These are phyloP conservation scores for Stachybotrys chlorohalonatus DNA, from an alignment of 2,329 filamentous ascomycete species.

Conservation along the genomic window DNA sequence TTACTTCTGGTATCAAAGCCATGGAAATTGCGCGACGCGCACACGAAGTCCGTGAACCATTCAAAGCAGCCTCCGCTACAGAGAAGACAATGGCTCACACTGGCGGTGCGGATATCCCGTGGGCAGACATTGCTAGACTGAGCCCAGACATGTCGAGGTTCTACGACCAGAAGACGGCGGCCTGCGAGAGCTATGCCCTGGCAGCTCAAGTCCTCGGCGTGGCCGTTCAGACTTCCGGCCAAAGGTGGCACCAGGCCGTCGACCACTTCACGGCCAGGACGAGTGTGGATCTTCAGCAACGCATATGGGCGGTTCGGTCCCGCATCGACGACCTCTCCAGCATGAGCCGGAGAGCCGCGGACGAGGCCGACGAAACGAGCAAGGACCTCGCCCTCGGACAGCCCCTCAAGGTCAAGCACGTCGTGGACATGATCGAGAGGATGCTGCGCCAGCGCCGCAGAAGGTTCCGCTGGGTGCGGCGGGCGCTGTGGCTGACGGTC, in stretches of 20 bases:
- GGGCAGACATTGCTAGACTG: conserved; percentile 35
- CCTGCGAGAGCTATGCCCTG: conserved; percentile 38
- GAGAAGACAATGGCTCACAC: conserved; percentile 12
- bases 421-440: conserved; percentile 70
- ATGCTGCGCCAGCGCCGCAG: conserved; percentile 61
- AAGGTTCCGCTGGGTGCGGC: conserved; percentile 63
- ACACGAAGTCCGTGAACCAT: conserved; percentile 33
- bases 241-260: conserved; percentile 50
- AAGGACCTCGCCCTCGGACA: conserved; percentile 68
- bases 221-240: conserved; percentile 36
- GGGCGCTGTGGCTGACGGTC: conserved; percentile 69
- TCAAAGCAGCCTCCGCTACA: conserved; percentile 10
- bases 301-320: conserved; percentile 36
- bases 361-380: conserved; percentile 72
- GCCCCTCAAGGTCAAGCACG: conserved; percentile 69
- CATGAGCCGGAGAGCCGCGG: conserved; percentile 58
- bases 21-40: conserved; percentile 66
- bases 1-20: conserved; percentile 85
- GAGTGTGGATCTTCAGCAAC: conserved; percentile 40
- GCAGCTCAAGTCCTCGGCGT: conserved; percentile 42
- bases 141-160: conserved; percentile 23
- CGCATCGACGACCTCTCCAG: conserved; percentile 45
- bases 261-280: conserved; percentile 50
- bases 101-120: conserved; percentile 18
- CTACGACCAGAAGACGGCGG: conserved; percentile 25